Evolutionary conservation across 768 basidiomycete genomes (phyloP), one percentile per base, ranked within the genome.

Genomic region (Pleurotus djamor): DNA sequence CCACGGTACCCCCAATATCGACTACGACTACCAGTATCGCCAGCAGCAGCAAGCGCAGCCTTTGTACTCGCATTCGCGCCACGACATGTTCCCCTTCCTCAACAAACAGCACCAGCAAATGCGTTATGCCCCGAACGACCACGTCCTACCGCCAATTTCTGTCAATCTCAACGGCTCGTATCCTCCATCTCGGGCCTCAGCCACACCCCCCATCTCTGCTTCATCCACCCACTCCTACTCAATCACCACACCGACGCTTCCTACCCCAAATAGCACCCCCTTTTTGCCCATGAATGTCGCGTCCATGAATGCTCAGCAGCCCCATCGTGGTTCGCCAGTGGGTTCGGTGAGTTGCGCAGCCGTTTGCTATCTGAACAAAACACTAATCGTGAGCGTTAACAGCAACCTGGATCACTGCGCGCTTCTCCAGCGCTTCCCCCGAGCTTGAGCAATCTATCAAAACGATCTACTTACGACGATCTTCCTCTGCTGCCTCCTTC

Each of bases 1-100:
- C 8, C 36, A 38, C 32, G 45, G 45, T 17, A 52, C 60, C 44
- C 61, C 63, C 10, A 64, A 66, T 51, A 59, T 62, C 49, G 59
- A 64, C 5, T 60, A 61, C 48, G 62, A 67, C 32, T 65, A 67
- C 62, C 64, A 67, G 32, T 64, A 67, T 54, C 65, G 65, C 58
- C 62, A 65, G 59, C 64, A 63, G 4, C 65, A 63, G 6, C 66
- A 58, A 17, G 59, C 59, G 28, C 61, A 56, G 41, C 58, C 60
- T 60, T 44, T 50, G 54, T 21, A 65, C n/a, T 43, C 41, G 16
- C 54, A 56, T 21, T 56, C 54, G 35, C 54, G 54, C 5, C 54
- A 56, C 36, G 51, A 48, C 21, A 49, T 52, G 34, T 63, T 60
- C 47, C 63, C 61, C 48, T 62, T 58, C 34, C 55, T 61, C 9